Percentiles rank a stretch among this genome's conserved stretches.
Conservation (phyloP, 2,329 filamentous ascomycete species). For the Phaeosphaeria sp. region DNA sequence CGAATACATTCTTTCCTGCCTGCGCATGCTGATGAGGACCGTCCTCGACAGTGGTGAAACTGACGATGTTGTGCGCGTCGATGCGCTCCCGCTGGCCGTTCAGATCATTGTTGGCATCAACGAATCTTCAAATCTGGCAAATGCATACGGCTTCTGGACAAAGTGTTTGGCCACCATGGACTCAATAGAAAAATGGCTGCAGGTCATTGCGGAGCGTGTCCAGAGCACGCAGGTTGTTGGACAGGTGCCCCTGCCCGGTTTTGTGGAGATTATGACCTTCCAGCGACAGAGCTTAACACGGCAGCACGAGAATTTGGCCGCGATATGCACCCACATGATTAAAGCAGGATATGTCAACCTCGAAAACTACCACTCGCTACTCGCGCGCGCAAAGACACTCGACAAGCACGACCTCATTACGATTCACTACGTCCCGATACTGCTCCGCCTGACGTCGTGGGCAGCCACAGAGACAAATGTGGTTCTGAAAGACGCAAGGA, state of each 20-base stretch:
- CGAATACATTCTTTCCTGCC: slow-evolving; percentile 80
- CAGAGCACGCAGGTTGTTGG: slow-evolving; percentile 78
- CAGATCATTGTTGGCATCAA: slow-evolving; percentile 62
- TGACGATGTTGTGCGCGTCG: slow-evolving; percentile 28
- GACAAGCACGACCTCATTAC: slow-evolving; percentile 77
- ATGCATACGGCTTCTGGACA: slow-evolving; percentile 69
- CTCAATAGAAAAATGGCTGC: slow-evolving; percentile 77
- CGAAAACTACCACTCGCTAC: slow-evolving; percentile 75
- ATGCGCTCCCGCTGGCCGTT: slow-evolving; percentile 34
- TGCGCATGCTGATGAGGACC: slow-evolving; percentile 79
- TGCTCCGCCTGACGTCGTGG: slow-evolving; percentile 77
- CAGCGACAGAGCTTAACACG: slow-evolving; percentile 80
- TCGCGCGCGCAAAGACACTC: slow-evolving; percentile 70
- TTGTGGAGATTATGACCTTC: slow-evolving; percentile 79
- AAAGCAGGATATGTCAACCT: slow-evolving; percentile 74
- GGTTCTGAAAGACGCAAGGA: slow-evolving; percentile 71
- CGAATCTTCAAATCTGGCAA: slow-evolving; percentile 57
- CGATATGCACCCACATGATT: slow-evolving; percentile 80
- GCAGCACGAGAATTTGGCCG: slow-evolving; percentile 86
- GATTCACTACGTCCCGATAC: slow-evolving; percentile 82
- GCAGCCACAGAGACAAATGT: slow-evolving; percentile 77
- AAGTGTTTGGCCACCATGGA: slow-evolving; percentile 79
- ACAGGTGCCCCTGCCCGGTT: slow-evolving; percentile 67
- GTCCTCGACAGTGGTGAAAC: slow-evolving; percentile 55
- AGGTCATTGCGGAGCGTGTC: slow-evolving; percentile 75